Conservation (phyloP, 148 eudicot genomes). For the Persicaria tinctoria region DNA sequence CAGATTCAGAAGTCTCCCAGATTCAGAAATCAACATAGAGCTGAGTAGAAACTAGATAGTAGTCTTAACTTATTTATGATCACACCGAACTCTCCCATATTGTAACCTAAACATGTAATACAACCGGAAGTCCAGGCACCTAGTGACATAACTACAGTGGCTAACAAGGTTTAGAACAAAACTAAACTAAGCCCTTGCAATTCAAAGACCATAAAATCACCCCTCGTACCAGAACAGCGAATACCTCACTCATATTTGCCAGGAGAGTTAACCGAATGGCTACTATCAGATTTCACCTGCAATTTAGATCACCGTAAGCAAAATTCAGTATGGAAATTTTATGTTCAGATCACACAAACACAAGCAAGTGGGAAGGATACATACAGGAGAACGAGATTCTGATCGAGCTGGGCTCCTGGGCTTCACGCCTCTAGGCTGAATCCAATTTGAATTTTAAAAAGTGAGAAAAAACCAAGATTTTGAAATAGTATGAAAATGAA, state of each 20-base stretch:
- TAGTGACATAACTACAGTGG: background rate
- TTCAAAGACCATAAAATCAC: background rate
- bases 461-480: constrained; percentile 9
- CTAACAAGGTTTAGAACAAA: background rate
- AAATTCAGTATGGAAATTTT: background rate
- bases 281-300: constrained; percentile 42
- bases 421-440: constrained; percentile 14
- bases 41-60: background rate
- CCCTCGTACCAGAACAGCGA: background rate
- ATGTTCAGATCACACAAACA: background rate
- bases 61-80: background rate
- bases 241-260: constrained; percentile 18
- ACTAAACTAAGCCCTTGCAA: background rate
- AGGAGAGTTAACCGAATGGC: constrained; percentile 23
- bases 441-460: background rate
- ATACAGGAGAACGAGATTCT: constrained; percentile 23
- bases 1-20: background rate
- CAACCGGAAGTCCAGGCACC: background rate
- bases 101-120: background rate
- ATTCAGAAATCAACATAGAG: background rate
- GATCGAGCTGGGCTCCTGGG: constrained; percentile 24
- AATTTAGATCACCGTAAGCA: constrained; percentile 1
- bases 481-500: background rate
- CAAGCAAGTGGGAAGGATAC: background rate
- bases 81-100: background rate